Percentiles rank a stretch among this genome's conserved stretches.
Conservation (phyloP, 306 rosid species). For the Prosopis cineraria region DNA sequence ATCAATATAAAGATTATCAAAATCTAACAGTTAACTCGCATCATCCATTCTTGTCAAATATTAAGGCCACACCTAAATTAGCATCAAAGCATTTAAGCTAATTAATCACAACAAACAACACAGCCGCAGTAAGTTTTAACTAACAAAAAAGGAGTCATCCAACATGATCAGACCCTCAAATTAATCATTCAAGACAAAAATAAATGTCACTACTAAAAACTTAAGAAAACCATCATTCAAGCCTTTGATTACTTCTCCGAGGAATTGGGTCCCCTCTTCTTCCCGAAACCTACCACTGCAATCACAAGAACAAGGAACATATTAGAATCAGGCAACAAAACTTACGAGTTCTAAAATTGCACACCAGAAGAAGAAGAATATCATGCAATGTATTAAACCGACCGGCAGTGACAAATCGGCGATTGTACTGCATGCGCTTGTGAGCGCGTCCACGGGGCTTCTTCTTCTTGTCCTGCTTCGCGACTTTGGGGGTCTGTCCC, state of each 20-base stretch:
- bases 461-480: slow-evolving; percentile 66
- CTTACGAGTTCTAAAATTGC: background rate
- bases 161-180: background rate
- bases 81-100: background rate
- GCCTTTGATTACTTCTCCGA: slow-evolving; percentile 49
- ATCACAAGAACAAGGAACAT: background rate
- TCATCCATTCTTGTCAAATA: background rate
- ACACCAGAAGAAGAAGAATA: background rate
- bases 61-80: background rate
- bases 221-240: background rate
- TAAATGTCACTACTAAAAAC: background rate
- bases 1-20: background rate
- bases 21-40: background rate
- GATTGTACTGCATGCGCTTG: slow-evolving; percentile 62
- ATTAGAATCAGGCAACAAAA: background rate
- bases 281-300: slow-evolving; percentile 58
- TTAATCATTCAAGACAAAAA: background rate
- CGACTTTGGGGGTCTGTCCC: slow-evolving; percentile 58
- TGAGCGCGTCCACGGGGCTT: slow-evolving; percentile 63
- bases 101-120: background rate
- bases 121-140: background rate
- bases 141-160: background rate
- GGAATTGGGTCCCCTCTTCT: slow-evolving; percentile 66
- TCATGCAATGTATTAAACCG: background rate
- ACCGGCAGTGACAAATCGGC: slow-evolving; percentile 61